Base-by-base conservation (phyloP, 2,329 filamentous ascomycete genomes). In the Coleophoma crateriformis region DNA sequence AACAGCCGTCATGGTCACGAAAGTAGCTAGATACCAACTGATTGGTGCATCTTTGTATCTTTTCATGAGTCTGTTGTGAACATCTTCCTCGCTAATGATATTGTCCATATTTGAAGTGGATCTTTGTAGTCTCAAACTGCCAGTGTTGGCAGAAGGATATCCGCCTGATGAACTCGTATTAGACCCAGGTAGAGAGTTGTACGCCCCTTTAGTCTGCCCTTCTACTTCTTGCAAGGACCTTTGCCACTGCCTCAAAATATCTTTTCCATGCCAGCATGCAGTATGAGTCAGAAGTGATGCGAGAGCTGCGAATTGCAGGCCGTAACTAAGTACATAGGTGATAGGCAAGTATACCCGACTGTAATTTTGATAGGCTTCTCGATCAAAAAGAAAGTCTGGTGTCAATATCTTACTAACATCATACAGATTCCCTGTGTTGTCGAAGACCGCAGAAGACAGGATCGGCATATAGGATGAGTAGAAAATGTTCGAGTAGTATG, bases 381-480 rank as follows among this genome's bases (percentile, higher is more conserved):
- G 74, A 61, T 95, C 87, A 59, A 95, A 92, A 34, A 90, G 64
- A 54, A 90, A 94, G 39, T 92, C 84, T 0, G 79, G 58, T 0
- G 88, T 92, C 39, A 95, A 71, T 38, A 95, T 90, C 57, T 80
- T 87, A 67, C 81, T 84, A 46, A 95, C 89, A 58, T 95, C 80
- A 69, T 95, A 95, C 22, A 87, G 78, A 19, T 84, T 77, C 12
- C 88, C 90, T 1, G 78, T 87, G 60, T 95, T 92, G 68, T 95
- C 90, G 62, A 92, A 95, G 1, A 95, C 89, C 5, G 86, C 82
- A 0, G 87, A 81, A 1, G 90, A 95, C 8, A 95, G 75, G 38
- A 95, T 91, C 0, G 90, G 90, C 81, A 95, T 87, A 64, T 90
- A 95, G 0, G 87, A 85, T 1, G 88, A 88, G 67, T 84, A 92